These are phyloP conservation scores for Simplicillium aogashimaense DNA, from an alignment of 2,329 filamentous ascomycete genomes.

Conservation along the genomic window DNA sequence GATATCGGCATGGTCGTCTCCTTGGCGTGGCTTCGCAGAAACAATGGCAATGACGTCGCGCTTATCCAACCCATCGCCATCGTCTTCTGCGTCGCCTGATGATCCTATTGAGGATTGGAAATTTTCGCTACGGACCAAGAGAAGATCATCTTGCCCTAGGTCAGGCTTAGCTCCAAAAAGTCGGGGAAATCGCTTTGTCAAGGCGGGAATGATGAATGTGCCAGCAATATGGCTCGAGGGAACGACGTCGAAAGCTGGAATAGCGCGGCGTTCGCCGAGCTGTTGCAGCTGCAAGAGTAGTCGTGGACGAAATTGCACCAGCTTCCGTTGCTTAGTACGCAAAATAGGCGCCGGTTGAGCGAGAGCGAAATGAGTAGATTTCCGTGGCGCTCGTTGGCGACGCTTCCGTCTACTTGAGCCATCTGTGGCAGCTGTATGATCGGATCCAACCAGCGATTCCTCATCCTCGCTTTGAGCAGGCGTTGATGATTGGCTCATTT, in stretches of 20 bases:
- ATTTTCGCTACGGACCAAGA: conserved; percentile 61
- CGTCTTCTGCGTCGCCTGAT: conserved; percentile 24
- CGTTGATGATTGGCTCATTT: conserved; percentile 16
- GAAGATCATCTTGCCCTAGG: conserved; percentile 58
- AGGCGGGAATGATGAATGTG: conserved; percentile 44
- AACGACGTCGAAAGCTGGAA: conserved; percentile 64
- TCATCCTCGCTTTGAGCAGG: conserved; percentile 38
- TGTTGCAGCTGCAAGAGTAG: conserved; percentile 64
- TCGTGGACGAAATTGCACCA: conserved; percentile 58
- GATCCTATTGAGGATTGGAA: conserved; percentile 34
- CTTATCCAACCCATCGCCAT: conserved; percentile 34
- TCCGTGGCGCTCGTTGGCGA: conserved; percentile 36
- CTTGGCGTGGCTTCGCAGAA: conserved; percentile 40
- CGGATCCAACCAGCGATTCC: conserved; percentile 28
- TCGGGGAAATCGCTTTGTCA: conserved; percentile 51
- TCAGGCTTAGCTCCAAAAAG: conserved; percentile 54
- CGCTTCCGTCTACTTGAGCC: conserved; percentile 24
- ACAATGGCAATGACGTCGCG: conserved; percentile 57
- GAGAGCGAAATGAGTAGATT: conserved; percentile 54
- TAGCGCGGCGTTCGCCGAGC: conserved; percentile 50
- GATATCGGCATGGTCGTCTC: conserved; percentile 51
- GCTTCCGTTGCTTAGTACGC: conserved; percentile 50
- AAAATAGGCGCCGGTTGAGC: conserved; percentile 56
- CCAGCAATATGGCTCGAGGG: conserved; percentile 52
- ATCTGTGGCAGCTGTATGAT: conserved; percentile 25